A percentile compares a stretch with the other conserved stretches of the same genome.
Conservation (phyloP, 352 stramenopile species). For the Globisporangium sylvaticum region DNA sequence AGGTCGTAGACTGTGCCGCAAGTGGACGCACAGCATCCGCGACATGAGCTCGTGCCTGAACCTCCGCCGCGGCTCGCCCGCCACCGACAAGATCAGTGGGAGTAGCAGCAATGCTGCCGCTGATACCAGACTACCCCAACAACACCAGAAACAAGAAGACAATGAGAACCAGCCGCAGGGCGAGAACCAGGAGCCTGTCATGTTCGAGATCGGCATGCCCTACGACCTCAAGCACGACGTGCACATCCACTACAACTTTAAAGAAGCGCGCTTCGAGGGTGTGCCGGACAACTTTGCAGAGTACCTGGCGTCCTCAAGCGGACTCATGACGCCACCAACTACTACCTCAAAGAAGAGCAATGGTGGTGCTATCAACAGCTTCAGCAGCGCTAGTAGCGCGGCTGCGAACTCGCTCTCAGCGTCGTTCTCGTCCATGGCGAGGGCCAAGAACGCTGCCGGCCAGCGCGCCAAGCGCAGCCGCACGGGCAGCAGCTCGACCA, state of each 20-base stretch:
- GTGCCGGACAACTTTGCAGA: constrained; percentile 80
- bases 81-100: neutral
- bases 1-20: neutral
- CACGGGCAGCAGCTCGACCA: constrained; percentile 36
- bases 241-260: constrained; percentile 86
- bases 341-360: neutral
- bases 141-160: neutral
- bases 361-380: neutral
- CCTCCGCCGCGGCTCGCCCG: constrained; percentile 4
- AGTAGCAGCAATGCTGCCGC: neutral
- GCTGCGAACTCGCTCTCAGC: constrained; percentile 12
- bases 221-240: constrained; percentile 80
- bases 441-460: neutral
- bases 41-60: constrained; percentile 39
- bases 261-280: constrained; percentile 82
- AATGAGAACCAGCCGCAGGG: constrained; percentile 11
- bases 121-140: neutral
- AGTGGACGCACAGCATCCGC: constrained; percentile 10
- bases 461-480: constrained; percentile 30
- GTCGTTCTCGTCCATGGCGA: constrained; percentile 9
- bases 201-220: constrained; percentile 66
- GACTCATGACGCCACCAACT: constrained; percentile 4
- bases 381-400: neutral
- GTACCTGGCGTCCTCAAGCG: constrained; percentile 36
- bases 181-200: constrained; percentile 24